These are phyloP conservation scores for Sanghuangporus weigelae DNA, from an alignment of 1,284 basidiomycete species.

Conservation along the genomic window DNA sequence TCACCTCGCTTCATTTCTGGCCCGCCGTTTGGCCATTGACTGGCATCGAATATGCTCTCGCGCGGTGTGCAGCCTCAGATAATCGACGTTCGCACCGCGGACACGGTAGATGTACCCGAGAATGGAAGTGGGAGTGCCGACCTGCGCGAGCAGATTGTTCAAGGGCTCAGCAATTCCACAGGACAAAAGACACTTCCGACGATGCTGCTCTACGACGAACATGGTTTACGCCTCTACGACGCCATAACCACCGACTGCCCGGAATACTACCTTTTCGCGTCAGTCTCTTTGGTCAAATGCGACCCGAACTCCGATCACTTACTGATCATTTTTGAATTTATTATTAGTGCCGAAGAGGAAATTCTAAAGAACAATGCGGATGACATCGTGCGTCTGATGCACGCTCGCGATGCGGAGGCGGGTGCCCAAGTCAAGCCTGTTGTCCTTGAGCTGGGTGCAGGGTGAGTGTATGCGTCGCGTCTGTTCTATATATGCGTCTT, in stretches of 20 bases:
- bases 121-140: conserved; percentile 24
- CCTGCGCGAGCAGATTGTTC: conserved; percentile 43
- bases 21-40: not conserved
- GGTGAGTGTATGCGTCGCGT: conserved; percentile 50
- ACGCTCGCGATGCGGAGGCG: conserved; percentile 47
- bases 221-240: conserved; percentile 80
- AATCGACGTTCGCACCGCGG: conserved; percentile 10
- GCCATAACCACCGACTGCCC: conserved; percentile 74
- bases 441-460: conserved; percentile 83
- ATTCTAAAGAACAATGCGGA: conserved; percentile 59
- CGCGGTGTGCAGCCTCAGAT: not conserved
- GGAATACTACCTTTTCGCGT: conserved; percentile 75
- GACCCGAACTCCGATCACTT: conserved; percentile 42
- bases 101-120: conserved; percentile 12
- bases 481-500: conserved; percentile 1
- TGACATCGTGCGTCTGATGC: conserved; percentile 39
- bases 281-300: not conserved
- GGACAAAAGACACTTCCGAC: conserved; percentile 74
- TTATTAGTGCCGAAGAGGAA: conserved; percentile 55
- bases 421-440: conserved; percentile 43
- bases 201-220: conserved; percentile 83
- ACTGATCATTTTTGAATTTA: conserved; percentile 5
- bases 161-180: conserved; percentile 48
- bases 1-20: not conserved
- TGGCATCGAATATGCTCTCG: not conserved